Conservation (phyloP, 1,284 basidiomycete genomes). For the Mycena sp. region DNA sequence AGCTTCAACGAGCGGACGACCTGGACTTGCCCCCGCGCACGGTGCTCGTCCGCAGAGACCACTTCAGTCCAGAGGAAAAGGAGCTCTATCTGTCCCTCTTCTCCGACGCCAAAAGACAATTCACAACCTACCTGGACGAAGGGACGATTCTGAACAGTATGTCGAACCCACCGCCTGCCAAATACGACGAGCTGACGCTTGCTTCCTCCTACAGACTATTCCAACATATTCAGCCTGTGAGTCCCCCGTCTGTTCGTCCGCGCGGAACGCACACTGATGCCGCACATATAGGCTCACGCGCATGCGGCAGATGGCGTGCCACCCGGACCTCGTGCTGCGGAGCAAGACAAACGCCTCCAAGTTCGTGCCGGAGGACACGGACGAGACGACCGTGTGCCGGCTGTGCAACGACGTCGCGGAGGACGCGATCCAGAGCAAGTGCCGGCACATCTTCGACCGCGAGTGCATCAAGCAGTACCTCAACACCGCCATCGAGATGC, state of each 20-base stretch:
- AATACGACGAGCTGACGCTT: no score
- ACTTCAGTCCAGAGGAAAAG: conserved; percentile 97
- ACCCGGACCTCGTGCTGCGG: conserved; percentile 94
- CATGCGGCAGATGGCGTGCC: conserved; percentile 97
- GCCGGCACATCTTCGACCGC: conserved; percentile 91
- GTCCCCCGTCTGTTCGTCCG: conserved; percentile 34
- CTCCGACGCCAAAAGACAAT: conserved; percentile 92
- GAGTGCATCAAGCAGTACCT: conserved; percentile 97
- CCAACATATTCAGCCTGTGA: conserved; percentile 91
- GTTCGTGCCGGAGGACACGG: conserved; percentile 67
- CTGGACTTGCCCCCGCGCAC: conserved; percentile 96
- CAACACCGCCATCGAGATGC: conserved; percentile 76
- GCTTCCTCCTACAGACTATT: conserved; percentile 75
- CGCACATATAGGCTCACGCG: conserved; percentile 74
- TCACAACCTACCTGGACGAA: conserved; percentile 89
- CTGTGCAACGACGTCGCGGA: conserved; percentile 98
- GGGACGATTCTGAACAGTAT: conserved; percentile 93
- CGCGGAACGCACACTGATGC: conserved; percentile 9
- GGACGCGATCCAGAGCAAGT: conserved; percentile 95
- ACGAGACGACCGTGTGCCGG: conserved; percentile 86
- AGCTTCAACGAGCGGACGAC: conserved; percentile 97
- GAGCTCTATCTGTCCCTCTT: conserved; percentile 95
- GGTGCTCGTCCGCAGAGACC: conserved; percentile 89
- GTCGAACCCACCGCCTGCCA: conserved; percentile 45
- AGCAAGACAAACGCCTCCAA: conserved; percentile 80